Base-by-base conservation (phyloP, 441 rosid genomes). In the Arabidopsis lyrata region DNA sequence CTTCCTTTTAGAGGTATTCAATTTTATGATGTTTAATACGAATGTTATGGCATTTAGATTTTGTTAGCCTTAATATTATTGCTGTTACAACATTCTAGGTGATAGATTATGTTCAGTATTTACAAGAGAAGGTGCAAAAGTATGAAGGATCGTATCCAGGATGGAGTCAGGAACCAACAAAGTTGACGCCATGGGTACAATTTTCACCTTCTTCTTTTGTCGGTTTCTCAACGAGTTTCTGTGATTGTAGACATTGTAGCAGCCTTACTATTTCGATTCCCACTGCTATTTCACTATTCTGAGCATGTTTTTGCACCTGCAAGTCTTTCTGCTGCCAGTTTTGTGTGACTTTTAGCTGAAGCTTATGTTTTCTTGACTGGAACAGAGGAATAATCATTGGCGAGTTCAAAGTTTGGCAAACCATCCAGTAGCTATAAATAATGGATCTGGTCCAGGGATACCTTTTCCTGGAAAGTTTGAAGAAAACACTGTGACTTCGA, bases 321-420 rank as follows among this genome's bases (percentile, higher is more conserved):
- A n/a, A 60, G 44, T 44, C 18, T 45, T 54, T 76, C 47, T 47
- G 4, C 35, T 36, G 39, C 61, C 12, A 24, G 14, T 32, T 58
- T 31, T 68, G 48, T 45, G 36, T 48, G 41, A 22, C 20, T 66
- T 39, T 45, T 24, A 52, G 24, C 38, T 65, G 64, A 68, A 66
- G 61, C 53, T 39, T 14, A 41, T 55, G 35, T 53, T 71, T 24
- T 55, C 15, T 31, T 70, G 29, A 58, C 79, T 82, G 66, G 22
- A 73, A 77, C 87, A 95, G 99, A 88, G 97, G 79, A 95, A 92
- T 72, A 91, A 89, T 83, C 98, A 92, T 67, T 95, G 99, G 99
- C 93, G 90, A 12, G 87, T 75, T 74, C 96, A 87, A 79, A 86
- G 80, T 80, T 82, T 87, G 75, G 83, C 36, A 4, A 83, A 91